A percentile compares a stretch with the other conserved stretches of the same genome.
Evolutionary conservation across 306 rosid genomes (phyloP).

Genomic region (Cucurbita moschata): DNA sequence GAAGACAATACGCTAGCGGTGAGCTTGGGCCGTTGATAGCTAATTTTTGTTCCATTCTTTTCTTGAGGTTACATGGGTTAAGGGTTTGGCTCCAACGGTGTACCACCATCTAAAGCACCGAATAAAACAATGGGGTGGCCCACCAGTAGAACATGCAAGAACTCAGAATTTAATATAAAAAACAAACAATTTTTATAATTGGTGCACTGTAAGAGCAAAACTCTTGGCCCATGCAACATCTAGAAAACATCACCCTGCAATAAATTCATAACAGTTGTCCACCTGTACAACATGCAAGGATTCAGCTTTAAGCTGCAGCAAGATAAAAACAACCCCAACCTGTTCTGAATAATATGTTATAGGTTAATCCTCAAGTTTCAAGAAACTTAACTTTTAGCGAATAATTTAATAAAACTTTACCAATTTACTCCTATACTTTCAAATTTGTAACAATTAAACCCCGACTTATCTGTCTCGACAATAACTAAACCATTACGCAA

Average conservation of each 20-base stretch:
- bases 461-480: neutral
- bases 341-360: neutral
- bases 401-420: too few relatives aligned
- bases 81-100: neutral
- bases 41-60: neutral
- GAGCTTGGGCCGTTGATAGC: neutral
- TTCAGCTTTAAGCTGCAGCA: neutral
- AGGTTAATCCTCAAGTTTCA: too few relatives aligned
- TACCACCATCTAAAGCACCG: neutral
- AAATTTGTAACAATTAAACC: neutral
- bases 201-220: neutral
- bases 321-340: neutral
- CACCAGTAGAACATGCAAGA: neutral
- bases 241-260: neutral
- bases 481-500: neutral
- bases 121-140: neutral
- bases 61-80: neutral
- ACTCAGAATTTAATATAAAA: neutral
- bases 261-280: neutral
- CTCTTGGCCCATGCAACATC: neutral
- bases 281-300: constrained; percentile 1
- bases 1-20: too few relatives aligned
- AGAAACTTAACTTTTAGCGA: neutral
- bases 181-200: neutral
- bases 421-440: neutral